Evolutionary conservation across 202 grass and related monocot genomes (phyloP), one percentile per base, ranked within the genome.

Genomic region (Zoysia matrella): DNA sequence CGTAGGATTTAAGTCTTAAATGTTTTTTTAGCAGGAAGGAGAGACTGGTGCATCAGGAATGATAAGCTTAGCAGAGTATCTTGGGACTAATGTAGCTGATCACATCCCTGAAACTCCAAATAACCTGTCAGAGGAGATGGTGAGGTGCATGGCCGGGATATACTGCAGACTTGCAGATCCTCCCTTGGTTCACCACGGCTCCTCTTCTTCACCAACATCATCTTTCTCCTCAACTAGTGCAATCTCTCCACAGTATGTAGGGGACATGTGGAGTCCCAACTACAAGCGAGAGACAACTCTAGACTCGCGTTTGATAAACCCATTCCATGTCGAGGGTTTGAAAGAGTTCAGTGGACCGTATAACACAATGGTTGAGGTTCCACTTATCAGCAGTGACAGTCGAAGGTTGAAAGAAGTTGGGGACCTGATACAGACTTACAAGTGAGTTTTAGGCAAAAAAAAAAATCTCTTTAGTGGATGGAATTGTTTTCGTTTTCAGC

Each of bases 11-110:
- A 3, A 4, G 45, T 47, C 45, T 47, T 4, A 47, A n/a, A 58
- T 56, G 84, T 89, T 60, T 73, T 46, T 48, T 82, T 6, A 65
- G 73, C 84, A 99, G 93, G 93, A 99, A 84, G 83, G 82, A 22
- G 91, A 93, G 55, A 82, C 84, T 51, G 56, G 86, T 8, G 90
- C 85, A 85, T 80, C 90, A 4, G 91, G 93, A 18, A 82, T 86
- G 77, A 92, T 89, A 57, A 95, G 96, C 85, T 91, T 99, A 80
- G 96, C 92, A 72, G 96, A 94, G 52, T 93, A 99, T 87, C 89
- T 96, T 50, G 91, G 93, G 47, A 93, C 93, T 11, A 87, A 94
- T 55, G 87, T 99, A 60, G 89, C 85, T 73, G 93, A 99, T 60
- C 82, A 90, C 80, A 88, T 95, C 63, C 91, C 89, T 51, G 93